phyloP scores from a whole-genome alignment of 1,284 basidiomycete genomes.

The Neonothopanus nambi region DNA sequence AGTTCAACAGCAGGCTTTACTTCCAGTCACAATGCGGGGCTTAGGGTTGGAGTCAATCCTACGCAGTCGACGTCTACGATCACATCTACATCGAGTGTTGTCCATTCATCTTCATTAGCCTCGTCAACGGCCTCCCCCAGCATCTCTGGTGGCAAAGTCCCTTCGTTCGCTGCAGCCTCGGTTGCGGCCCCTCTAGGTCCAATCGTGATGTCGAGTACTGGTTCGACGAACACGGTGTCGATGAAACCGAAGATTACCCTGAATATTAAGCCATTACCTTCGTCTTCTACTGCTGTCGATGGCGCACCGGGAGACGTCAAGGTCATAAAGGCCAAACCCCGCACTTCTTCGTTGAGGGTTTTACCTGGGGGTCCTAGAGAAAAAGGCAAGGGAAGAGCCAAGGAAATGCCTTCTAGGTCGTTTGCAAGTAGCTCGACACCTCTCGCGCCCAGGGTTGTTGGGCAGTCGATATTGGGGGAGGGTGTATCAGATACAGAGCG shows the following conservation, averaged over 20 bases:
- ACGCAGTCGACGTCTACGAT: no score
- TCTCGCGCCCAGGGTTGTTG: no score
- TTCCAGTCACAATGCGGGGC: no score
- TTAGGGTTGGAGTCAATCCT: no score
- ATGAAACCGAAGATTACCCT: slow-evolving; percentile 12
- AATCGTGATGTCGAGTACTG: no score
- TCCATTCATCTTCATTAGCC: background rate
- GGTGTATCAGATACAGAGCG: background rate
- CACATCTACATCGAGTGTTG: no score
- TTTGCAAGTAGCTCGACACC: no score
- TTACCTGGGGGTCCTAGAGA: background rate
- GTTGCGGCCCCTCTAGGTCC: background rate
- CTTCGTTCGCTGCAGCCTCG: background rate
- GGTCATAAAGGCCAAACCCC: background rate
- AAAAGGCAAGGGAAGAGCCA: slow-evolving; percentile 10
- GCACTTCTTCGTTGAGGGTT: background rate
- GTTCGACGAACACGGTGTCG: background rate
- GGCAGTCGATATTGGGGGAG: no score
- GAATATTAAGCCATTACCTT: slow-evolving; percentile 7
- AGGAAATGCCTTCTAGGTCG: background rate
- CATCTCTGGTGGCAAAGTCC: background rate
- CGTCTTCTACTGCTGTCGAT: background rate
- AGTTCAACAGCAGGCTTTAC: no score
- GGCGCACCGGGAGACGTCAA: background rate
- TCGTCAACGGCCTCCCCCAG: background rate